Conservation (phyloP, 2,329 filamentous ascomycete genomes). For the Apiospora phragmitis region DNA sequence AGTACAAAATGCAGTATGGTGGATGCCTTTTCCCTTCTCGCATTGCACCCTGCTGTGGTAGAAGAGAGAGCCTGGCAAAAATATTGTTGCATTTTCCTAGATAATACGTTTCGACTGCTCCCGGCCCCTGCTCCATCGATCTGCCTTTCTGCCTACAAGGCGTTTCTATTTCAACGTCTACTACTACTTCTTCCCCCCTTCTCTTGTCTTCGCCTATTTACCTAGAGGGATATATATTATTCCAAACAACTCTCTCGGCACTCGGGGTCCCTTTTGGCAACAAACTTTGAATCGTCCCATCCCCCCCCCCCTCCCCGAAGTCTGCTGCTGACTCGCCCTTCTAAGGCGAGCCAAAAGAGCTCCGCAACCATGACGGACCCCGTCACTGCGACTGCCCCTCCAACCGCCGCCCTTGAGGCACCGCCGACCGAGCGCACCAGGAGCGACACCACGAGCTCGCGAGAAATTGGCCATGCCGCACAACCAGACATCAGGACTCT, state of each 20-base stretch:
- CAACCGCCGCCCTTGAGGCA: slow-evolving; percentile 14
- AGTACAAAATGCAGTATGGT: neutral
- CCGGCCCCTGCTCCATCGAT: neutral
- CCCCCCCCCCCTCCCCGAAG: neutral
- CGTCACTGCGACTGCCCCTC: slow-evolving; percentile 16
- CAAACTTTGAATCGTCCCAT: neutral
- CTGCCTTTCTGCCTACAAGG: slow-evolving; percentile 18
- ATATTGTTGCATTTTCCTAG: neutral
- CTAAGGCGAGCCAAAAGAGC: neutral
- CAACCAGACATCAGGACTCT: slow-evolving; percentile 18
- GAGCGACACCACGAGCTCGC: slow-evolving; percentile 1
- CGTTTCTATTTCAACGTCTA: slow-evolving; percentile 11
- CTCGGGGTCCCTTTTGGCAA: neutral
- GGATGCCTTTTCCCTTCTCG: neutral
- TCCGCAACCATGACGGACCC: slow-evolving; percentile 24
- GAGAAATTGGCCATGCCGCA: neutral
- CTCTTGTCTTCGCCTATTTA: neutral
- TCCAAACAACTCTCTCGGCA: neutral
- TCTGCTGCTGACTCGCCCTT: neutral
- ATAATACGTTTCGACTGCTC: slow-evolving; percentile 2
- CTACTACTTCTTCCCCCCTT: slow-evolving; percentile 6
- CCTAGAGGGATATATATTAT: neutral
- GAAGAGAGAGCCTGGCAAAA: neutral
- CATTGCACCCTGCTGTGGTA: neutral
- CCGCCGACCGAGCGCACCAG: slow-evolving; percentile 1